Percentiles rank a stretch among this genome's conserved stretches.
These are phyloP conservation scores for Vaccinium darrowii DNA, from an alignment of 148 eudicot genomes.

Conservation along the genomic window DNA sequence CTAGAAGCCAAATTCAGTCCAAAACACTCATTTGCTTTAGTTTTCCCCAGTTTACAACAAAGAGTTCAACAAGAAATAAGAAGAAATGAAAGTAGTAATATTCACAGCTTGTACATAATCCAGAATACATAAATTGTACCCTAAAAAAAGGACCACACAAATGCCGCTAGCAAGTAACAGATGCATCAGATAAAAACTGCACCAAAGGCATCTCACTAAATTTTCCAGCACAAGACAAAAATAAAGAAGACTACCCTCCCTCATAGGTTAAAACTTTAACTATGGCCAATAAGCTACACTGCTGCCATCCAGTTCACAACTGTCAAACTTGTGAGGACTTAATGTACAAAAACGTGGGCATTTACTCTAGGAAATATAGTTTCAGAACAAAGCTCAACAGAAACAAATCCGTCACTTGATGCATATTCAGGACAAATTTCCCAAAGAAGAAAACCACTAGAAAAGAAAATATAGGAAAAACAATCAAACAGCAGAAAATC, in stretches of 20 bases:
- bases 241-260: background rate
- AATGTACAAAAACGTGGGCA: background rate
- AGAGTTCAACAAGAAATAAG: background rate
- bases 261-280: background rate
- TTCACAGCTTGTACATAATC: background rate
- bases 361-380: background rate
- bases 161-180: conserved; percentile 7
- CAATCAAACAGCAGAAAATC: background rate
- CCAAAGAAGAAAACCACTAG: background rate
- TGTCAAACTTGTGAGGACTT: background rate
- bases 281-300: background rate
- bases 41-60: background rate
- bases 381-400: background rate
- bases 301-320: background rate
- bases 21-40: background rate
- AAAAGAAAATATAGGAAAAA: background rate
- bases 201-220: background rate
- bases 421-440: background rate
- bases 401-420: background rate
- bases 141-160: background rate
- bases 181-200: background rate
- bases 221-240: background rate
- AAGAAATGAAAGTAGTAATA: background rate
- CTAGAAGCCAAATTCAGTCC: conserved; percentile 1
- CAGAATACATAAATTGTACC: background rate